phyloP scores from a whole-genome alignment of 2,329 filamentous ascomycete species.

The Penicillium capsulatum region DNA sequence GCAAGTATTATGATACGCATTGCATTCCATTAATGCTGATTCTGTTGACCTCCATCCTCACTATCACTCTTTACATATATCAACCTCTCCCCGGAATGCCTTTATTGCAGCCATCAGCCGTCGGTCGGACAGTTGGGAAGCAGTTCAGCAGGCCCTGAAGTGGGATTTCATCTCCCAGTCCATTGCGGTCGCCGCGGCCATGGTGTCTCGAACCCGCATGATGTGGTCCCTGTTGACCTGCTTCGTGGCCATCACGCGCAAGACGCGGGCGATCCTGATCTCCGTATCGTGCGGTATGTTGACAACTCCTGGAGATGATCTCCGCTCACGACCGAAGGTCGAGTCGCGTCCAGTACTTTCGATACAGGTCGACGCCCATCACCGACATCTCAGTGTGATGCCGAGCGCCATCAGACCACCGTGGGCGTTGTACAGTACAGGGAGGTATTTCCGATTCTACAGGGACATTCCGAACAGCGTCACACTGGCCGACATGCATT shows the following conservation, averaged over 20 bases:
- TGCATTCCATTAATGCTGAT: no score
- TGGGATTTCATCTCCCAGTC: conserved; percentile 22
- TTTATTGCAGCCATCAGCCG: no score
- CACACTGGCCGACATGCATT: no score
- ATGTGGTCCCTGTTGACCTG: conserved; percentile 37
- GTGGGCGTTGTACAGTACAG: conserved; percentile 39
- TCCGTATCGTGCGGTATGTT: conserved; percentile 26
- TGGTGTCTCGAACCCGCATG: conserved; percentile 36
- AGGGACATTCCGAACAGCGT: no score
- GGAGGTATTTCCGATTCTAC: no score
- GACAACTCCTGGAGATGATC: no score
- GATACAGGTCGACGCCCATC: conserved; percentile 39
- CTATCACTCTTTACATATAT: no score
- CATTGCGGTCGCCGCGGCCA: conserved; percentile 29
- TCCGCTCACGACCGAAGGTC: conserved; percentile 30
- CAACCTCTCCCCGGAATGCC: no score
- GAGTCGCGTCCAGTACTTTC: conserved; percentile 32
- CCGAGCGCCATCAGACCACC: conserved; percentile 31
- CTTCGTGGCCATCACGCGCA: conserved; percentile 30
- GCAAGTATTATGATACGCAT: no score
- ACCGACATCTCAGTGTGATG: conserved; percentile 35
- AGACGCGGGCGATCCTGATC: conserved; percentile 30
- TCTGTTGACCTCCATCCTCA: no score
- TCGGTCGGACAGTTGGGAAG: no score
- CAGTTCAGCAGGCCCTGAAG: conserved; percentile 27